These are phyloP conservation scores for Adiantum capillusveneris DNA, from an alignment of 75 land plant genomes.

Conservation along the genomic window DNA sequence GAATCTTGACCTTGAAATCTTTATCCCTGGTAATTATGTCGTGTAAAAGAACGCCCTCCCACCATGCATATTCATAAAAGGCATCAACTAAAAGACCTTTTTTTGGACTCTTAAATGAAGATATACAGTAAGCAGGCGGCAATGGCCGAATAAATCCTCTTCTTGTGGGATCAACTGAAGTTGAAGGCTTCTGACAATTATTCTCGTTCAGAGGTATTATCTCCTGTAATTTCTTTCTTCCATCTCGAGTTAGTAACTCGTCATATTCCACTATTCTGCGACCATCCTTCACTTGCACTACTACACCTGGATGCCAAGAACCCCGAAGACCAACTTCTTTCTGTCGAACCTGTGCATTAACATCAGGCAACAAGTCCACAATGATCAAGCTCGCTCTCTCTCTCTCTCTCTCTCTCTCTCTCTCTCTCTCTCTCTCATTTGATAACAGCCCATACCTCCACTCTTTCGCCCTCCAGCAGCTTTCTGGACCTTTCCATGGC, in stretches of 20 bases:
- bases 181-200: not conserved
- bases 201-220: conserved; percentile 20
- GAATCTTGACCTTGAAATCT: conserved; percentile 17
- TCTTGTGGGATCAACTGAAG: not conserved
- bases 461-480: too few species aligned
- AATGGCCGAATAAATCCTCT: conserved; percentile 53
- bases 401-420: too few species aligned
- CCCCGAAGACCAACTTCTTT: conserved; percentile 58
- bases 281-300: conserved; percentile 12
- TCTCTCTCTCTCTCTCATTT: too few species aligned
- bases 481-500: too few species aligned
- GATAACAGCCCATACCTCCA: too few species aligned
- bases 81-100: conserved; percentile 74
- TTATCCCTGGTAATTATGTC: conserved; percentile 15
- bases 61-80: conserved; percentile 59
- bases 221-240: conserved; percentile 22
- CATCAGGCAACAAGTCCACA: too few species aligned
- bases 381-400: too few species aligned
- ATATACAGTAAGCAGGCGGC: conserved; percentile 20
- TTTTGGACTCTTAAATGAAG: not conserved
- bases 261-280: conserved; percentile 42
- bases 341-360: conserved; percentile 41
- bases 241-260: conserved; percentile 33
- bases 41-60: conserved; percentile 80
- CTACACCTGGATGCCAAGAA: conserved; percentile 61